Conservation (phyloP, 2,329 filamentous ascomycete species). For the Diaporthe helianthi region DNA sequence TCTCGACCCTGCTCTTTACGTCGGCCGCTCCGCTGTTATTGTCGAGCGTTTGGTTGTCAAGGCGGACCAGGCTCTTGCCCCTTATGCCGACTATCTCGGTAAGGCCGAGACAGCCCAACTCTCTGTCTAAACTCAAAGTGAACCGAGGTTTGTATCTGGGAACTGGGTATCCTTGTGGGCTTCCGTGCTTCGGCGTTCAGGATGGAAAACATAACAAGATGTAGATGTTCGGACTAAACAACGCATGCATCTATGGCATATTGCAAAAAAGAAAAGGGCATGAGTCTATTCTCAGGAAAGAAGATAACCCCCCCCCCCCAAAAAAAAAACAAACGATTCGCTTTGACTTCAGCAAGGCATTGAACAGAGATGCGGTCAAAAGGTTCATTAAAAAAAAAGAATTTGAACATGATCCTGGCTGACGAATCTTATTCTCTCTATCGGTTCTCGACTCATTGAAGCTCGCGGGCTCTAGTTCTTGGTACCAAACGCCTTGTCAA, state of each 20-base stretch:
- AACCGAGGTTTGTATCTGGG: neutral
- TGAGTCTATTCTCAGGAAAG: neutral
- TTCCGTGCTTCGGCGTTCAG: neutral
- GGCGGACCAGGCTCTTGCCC: conserved; percentile 48
- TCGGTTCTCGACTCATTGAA: neutral
- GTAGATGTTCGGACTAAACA: neutral
- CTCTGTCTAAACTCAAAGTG: conserved; percentile 42
- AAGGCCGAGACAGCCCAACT: conserved; percentile 47
- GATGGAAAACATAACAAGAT: neutral
- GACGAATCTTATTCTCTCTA: neutral
- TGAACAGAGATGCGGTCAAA: too few species aligned
- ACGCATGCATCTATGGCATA: neutral
- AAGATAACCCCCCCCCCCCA: too few species aligned
- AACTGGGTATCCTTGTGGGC: neutral
- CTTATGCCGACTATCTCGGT: conserved; percentile 47
- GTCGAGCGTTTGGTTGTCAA: conserved; percentile 52
- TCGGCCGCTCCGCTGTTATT: conserved; percentile 53
- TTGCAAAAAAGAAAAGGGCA: neutral
- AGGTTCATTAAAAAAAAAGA: too few species aligned
- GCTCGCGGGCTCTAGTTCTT: conserved; percentile 14
- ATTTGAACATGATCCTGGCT: too few species aligned
- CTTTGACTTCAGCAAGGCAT: too few species aligned
- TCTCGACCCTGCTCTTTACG: conserved; percentile 65
- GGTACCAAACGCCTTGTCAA: conserved; percentile 66
- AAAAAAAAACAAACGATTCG: too few species aligned